phyloP scores from a whole-genome alignment of 768 basidiomycete genomes.

The Trametes villosa region DNA sequence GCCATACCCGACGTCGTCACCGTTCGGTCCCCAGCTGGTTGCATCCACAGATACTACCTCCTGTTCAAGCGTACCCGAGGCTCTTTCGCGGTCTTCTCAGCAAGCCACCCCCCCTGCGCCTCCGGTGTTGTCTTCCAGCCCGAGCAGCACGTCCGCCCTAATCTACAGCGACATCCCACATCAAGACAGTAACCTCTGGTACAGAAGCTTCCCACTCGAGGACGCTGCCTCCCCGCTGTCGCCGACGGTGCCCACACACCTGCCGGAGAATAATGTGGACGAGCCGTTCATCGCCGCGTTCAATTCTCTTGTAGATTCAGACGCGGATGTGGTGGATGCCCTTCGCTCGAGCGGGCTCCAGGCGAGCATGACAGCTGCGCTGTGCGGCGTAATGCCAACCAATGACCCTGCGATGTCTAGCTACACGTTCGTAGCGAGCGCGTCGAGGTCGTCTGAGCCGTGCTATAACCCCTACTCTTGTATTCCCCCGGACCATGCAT shows the following conservation, averaged over 20 bases:
- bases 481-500: no score
- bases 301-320: constrained; percentile 34
- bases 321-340: constrained; percentile 31
- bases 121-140: constrained; percentile 15
- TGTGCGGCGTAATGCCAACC: constrained; percentile 3
- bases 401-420: background rate
- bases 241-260: constrained; percentile 12
- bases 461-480: constrained; percentile 2
- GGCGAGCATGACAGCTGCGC: constrained; percentile 31
- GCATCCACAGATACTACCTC: constrained; percentile 4
- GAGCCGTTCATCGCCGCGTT: constrained; percentile 34
- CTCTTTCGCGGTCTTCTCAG: constrained; percentile 7
- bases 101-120: constrained; percentile 2
- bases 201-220: constrained; percentile 24
- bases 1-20: background rate
- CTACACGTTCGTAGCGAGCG: background rate
- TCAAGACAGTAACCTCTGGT: constrained; percentile 12
- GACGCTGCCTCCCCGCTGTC: constrained; percentile 20
- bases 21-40: background rate
- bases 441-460: background rate
- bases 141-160: constrained; percentile 15
- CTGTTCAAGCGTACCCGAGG: constrained; percentile 1
- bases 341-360: constrained; percentile 34
- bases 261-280: constrained; percentile 24
- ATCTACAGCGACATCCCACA: constrained; percentile 7